Base-by-base conservation (phyloP, 257 asterid genomes). In the Jacaranda mimosifolia region DNA sequence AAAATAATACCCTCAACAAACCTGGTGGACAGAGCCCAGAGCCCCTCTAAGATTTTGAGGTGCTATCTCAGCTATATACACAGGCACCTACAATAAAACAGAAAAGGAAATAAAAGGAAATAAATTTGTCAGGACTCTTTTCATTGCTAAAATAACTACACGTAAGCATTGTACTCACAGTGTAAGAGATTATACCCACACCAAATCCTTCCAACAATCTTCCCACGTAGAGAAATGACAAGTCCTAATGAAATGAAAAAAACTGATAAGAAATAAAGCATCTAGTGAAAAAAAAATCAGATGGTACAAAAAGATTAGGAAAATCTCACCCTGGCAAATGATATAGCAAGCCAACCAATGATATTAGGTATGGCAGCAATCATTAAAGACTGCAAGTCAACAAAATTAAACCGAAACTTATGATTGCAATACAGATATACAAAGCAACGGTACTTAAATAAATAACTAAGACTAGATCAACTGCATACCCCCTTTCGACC, bases 121-220 rank as follows among this genome's bases (percentile, higher is more conserved):
- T 60, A 73, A 63, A 36, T 26, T 49, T 17, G 11, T 52, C 36
- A 5, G 7, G 74, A 58, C 12, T 68, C 43, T 51, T 52, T 60
- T 14, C 14, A 70, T 59, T 7, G 81, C 46, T 62, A n/a, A 35
- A 59, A 42, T 40, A 64, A 39, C 39, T 10, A 26, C 38, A 26
- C n/a, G 76, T 4, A 9, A 32, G 77, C 46, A 63, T 38, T 68
- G 57, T 46, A 38, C 82, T 66, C 87, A 93, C 99, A 82, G 85
- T 78, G 81, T 96, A 96, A 77, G 99, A 96, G 76, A 96, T 90
- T 65, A 93, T 89, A 49, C 99, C 98, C 4, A 96, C 98, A 57
- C 99, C 99, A 72, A 93, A 96, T 63, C 99, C 99, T 87, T 92
- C 98, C 86, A 94, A 73, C 87, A 96, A 83, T 79, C 99, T 88